Conservation (phyloP, 305 asterid species). For the Fraxinus latifolia region DNA sequence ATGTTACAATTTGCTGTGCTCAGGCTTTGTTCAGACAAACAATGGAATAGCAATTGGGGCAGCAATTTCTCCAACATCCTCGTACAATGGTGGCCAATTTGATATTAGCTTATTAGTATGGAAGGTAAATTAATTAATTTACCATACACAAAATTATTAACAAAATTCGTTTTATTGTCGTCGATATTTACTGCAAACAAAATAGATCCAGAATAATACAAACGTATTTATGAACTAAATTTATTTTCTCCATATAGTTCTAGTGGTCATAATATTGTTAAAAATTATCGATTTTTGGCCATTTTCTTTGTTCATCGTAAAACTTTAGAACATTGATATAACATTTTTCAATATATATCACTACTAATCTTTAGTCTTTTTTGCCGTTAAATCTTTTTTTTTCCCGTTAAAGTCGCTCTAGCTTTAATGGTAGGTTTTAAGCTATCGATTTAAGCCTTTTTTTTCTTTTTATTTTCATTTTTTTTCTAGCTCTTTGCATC, state of each 20-base stretch:
- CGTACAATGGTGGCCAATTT: conserved; percentile 77
- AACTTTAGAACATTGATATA: background rate
- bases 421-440: no score
- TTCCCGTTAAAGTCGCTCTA: no score
- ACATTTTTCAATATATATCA: background rate
- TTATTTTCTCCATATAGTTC: background rate
- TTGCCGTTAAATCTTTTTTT: no score
- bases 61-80: conserved; percentile 86
- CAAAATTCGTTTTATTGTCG: background rate
- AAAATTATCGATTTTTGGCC: background rate
- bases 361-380: no score
- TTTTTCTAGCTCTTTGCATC: background rate
- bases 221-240: no score
- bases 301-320: background rate
- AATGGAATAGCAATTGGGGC: conserved; percentile 88
- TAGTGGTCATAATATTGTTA: no score
- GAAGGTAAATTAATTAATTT: conserved; percentile 56
- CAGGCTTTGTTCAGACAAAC: conserved; percentile 95
- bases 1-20: conserved; percentile 89
- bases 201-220: background rate
- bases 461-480: no score
- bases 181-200: background rate
- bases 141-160: background rate
- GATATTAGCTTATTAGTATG: conserved; percentile 83
- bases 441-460: no score